Percentiles rank a stretch among this genome's conserved stretches.
Conservation (phyloP, 352 stramenopile species). For the Pythium angustatum region DNA sequence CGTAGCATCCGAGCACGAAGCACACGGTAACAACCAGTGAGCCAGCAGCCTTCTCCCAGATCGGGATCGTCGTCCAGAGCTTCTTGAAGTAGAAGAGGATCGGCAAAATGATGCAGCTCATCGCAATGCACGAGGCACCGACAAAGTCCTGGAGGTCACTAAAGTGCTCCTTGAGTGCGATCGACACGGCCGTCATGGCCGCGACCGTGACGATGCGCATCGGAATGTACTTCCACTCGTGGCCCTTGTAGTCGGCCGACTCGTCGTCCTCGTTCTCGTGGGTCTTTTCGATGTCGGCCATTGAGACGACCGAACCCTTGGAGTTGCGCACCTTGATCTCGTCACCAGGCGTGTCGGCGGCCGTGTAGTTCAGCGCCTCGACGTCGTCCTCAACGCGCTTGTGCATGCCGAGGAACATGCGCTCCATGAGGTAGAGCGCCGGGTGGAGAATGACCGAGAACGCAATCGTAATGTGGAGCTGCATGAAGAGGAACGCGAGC, state of each 20-base stretch:
- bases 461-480: slow-evolving; percentile 33
- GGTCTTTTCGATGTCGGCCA: slow-evolving; percentile 39
- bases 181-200: slow-evolving; percentile 35
- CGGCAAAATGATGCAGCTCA: slow-evolving; percentile 62
- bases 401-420: slow-evolving; percentile 67
- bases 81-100: slow-evolving; percentile 54
- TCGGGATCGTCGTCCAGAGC: slow-evolving; percentile 29
- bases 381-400: slow-evolving; percentile 36
- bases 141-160: slow-evolving; percentile 64
- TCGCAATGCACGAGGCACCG: slow-evolving; percentile 50
- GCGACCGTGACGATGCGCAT: slow-evolving; percentile 57
- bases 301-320: slow-evolving; percentile 20
- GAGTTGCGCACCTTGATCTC: slow-evolving; percentile 20
- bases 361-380: slow-evolving; percentile 31
- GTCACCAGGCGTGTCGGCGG: slow-evolving; percentile 27
- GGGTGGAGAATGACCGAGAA: slow-evolving; percentile 47
- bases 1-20: slow-evolving; percentile 45
- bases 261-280: slow-evolving; percentile 36
- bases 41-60: slow-evolving; percentile 45
- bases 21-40: slow-evolving; percentile 44
- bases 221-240: slow-evolving; percentile 46
- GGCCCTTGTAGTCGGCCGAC: slow-evolving; percentile 45
- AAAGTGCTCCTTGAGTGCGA: slow-evolving; percentile 49
- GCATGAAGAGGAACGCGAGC: slow-evolving; percentile 63
- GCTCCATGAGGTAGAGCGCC: slow-evolving; percentile 62